Base-by-base conservation (phyloP, 176 grass and related monocot species). In the Luzula sylvatica region DNA sequence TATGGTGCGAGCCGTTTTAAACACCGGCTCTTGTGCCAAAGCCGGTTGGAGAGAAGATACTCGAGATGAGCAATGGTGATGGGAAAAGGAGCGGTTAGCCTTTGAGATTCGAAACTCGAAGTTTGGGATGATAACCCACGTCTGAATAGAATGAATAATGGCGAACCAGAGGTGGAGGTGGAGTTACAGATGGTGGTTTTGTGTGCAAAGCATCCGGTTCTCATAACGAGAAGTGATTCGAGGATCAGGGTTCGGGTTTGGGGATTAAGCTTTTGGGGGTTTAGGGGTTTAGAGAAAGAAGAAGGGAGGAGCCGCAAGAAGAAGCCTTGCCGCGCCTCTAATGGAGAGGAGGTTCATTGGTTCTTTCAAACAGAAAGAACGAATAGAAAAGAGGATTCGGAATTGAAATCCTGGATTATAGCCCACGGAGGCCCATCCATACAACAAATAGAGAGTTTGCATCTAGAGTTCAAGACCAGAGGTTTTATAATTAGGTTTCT, bases 21-120 rank as follows among this genome's bases (percentile, higher is more conserved):
- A 20, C 59, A 41, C 20, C 65, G 56, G 42, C 72, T 50, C 44
- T 75, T 72, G 56, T 69, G 72, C 83, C 83, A 95, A 55, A 50
- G 40, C 11, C 68, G 71, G 11, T 72, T 67, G 35, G 87, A 64
- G 71, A 94, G 71, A 40, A 94, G 50, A 43, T 41, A 70, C 42
- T 49, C 32, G 24, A 94, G 71, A 61, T 78, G 53, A 0, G 69
- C 71, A 59, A 74, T 63, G 24, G 72, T 46, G 59, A 53, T 40
- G 5, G 65, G 46, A 26, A 60, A 50, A 45, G 46, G 55, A 8
- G 71, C 60, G 20, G 23, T 14, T 3, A 50, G 38, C 7, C 15
- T 3, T 5, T 55, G 47, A 20, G 20, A 38, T 15, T 73, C 46
- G 21, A 7, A 23, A 19, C 30, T 19, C 19, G 26, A 24, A 35